Base-by-base conservation (phyloP, 2,329 filamentous ascomycete genomes). In the Lasiodiplodia gonubiensis region DNA sequence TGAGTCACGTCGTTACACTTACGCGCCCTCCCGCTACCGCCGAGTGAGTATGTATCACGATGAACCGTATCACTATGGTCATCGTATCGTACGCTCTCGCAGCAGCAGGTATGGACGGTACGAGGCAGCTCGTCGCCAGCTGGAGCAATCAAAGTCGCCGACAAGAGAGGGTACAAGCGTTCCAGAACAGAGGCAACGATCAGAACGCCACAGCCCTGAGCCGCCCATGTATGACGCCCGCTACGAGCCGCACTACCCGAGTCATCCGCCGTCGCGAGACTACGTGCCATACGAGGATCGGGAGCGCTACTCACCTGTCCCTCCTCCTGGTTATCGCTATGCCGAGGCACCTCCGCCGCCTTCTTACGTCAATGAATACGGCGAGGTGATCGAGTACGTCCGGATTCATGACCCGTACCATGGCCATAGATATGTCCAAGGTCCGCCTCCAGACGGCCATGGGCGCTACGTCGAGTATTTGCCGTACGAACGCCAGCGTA, bases 311-410 rank as follows among this genome's bases (percentile, higher is more conserved):
- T 67, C 67, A 6, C 67, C 39, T 16, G 61, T 46, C 14, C 67
- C 67, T 42, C 67, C 64, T n/a, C 27, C 39, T 27, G 59, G 51
- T 27, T 68, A 67, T 30, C 54, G 64, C 6, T 67, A 66, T 37
- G 37, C 57, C 5, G 64, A 63, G 12, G 54, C 53, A 16, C 53
- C 42, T n/a, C 64, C 53, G 3, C 49, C 66, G 39, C 35, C 48
- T 12, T 48, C 59, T 7, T 68, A 64, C n/a, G 39, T 68, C 49
- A 65, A 68, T 18, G 67, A 67, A n/a, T 67, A 66, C 33, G 67
- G 57, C 35, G 64, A 68, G 30, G 48, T 61, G 25, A 55, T 68
- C 25, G 63, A 67, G 30, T 68, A 68, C 25, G 64, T 68, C 10
- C 64, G 63, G 14, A 54, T 68, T 14, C 53, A 46, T 8, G 66